phyloP scores from a whole-genome alignment of 192 early-diverging fungal genomes.

The Cladochytrium replicatum region DNA sequence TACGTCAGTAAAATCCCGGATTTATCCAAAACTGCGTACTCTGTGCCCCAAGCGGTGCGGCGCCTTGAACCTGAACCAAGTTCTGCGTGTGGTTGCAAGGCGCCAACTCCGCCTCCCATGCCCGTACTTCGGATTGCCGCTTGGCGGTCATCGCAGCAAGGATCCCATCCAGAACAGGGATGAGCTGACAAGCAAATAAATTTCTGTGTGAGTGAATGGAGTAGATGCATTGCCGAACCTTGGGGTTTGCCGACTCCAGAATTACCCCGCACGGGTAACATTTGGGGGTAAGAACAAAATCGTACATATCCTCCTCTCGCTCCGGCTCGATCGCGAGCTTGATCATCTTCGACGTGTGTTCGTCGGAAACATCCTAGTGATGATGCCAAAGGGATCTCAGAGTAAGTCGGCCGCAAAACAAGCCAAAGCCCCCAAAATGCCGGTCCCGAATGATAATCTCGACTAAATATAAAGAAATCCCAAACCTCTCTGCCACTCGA shows the following conservation, averaged over 20 bases:
- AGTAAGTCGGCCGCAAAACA: conserved; percentile 9
- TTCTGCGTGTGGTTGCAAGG: conserved; percentile 69
- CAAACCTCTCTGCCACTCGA: too few species aligned
- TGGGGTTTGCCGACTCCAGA: conserved; percentile 42
- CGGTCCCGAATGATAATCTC: conserved; percentile 8
- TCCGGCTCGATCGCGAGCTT: conserved; percentile 84
- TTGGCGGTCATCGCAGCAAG: conserved; percentile 69
- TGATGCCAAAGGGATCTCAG: too few species aligned
- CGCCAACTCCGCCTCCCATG: conserved; percentile 81
- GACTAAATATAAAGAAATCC: neutral
- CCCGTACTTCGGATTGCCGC: conserved; percentile 79
- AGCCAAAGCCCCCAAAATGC: conserved; percentile 2
- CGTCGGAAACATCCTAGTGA: conserved; percentile 34
- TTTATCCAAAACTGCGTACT: conserved; percentile 28
- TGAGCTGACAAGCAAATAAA: conserved; percentile 37
- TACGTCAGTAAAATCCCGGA: conserved; percentile 21
- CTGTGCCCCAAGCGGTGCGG: conserved; percentile 25
- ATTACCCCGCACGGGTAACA: conserved; percentile 71
- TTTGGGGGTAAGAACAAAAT: conserved; percentile 59
- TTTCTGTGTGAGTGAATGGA: conserved; percentile 3
- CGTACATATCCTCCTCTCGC: conserved; percentile 59
- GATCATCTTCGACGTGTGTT: conserved; percentile 78
- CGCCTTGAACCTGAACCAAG: conserved; percentile 54
- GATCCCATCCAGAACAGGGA: conserved; percentile 53
- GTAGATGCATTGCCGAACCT: conserved; percentile 1